Evolutionary conservation across 306 rosid genomes (phyloP).

Genomic region (Notholithocarpus densiflorus): DNA sequence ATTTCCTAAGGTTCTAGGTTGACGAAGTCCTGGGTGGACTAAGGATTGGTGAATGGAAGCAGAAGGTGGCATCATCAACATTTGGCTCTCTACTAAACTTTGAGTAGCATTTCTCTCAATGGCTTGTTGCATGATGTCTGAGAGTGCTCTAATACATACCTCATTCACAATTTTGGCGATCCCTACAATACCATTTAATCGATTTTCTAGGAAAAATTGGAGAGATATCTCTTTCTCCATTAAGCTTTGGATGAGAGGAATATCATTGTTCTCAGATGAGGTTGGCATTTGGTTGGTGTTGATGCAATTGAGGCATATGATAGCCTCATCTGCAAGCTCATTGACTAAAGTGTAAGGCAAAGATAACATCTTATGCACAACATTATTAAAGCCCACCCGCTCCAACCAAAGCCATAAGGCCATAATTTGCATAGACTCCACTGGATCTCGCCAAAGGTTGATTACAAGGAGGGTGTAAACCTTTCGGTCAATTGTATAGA

Average conservation of each 20-base stretch:
- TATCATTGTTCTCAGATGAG: conserved; percentile 18
- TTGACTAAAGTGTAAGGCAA: conserved; percentile 47
- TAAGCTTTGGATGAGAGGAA: conserved; percentile 45
- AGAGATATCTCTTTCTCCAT: conserved; percentile 41
- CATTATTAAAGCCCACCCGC: conserved; percentile 36
- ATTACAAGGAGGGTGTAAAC: conserved; percentile 45
- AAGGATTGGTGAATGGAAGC: neutral
- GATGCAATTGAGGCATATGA: conserved; percentile 40
- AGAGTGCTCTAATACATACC: conserved; percentile 42
- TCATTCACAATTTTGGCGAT: conserved; percentile 22
- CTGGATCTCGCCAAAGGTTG: conserved; percentile 46
- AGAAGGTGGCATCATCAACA: neutral
- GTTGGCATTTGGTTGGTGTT: neutral
- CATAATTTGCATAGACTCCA: conserved; percentile 52
- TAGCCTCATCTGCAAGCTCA: conserved; percentile 62
- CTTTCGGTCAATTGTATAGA: conserved; percentile 58
- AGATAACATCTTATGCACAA: conserved; percentile 30
- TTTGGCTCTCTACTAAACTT: neutral
- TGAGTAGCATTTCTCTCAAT: conserved; percentile 1
- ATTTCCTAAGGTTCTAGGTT: neutral
- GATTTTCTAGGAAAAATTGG: conserved; percentile 23
- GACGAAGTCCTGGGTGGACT: neutral
- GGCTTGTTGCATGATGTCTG: conserved; percentile 48
- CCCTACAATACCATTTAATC: conserved; percentile 16
- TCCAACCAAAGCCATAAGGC: conserved; percentile 83